These are phyloP conservation scores for Holtermanniella nyarrowii DNA, from an alignment of 768 basidiomycete species.

Conservation along the genomic window DNA sequence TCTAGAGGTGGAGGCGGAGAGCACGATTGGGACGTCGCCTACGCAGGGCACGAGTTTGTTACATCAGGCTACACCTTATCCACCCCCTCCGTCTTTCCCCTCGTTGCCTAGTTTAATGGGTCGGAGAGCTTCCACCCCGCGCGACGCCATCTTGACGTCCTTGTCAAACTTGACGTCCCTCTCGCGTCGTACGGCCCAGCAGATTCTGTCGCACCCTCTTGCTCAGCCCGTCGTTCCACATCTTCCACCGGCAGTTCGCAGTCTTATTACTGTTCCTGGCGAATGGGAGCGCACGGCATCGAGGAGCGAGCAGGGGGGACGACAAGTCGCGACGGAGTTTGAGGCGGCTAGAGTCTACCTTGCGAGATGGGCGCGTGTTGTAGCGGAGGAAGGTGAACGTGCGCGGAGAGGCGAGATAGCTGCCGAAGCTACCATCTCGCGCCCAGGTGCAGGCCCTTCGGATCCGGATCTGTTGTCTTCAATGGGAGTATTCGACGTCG, in stretches of 20 bases:
- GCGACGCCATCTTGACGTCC: conserved; percentile 81
- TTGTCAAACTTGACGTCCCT: conserved; percentile 90
- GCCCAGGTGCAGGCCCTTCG: background rate
- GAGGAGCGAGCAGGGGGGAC: conserved; percentile 9
- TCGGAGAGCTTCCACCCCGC: conserved; percentile 38
- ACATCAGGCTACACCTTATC: background rate
- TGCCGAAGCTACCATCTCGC: conserved; percentile 42
- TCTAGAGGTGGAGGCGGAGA: conserved; percentile 20
- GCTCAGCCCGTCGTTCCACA: conserved; percentile 94
- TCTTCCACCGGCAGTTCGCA: conserved; percentile 84
- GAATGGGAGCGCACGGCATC: conserved; percentile 59
- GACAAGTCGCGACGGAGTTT: conserved; percentile 67
- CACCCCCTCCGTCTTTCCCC: background rate
- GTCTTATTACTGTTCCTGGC: conserved; percentile 77
- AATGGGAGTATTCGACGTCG: conserved; percentile 29
- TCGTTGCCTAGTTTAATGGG: background rate
- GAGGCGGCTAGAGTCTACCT: conserved; percentile 93
- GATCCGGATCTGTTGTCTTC: conserved; percentile 34
- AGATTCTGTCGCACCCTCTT: conserved; percentile 86
- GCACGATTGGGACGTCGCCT: background rate
- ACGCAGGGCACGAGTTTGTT: background rate
- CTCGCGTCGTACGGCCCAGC: conserved; percentile 85
- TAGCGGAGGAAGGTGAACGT: conserved; percentile 94
- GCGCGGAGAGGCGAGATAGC: conserved; percentile 63
- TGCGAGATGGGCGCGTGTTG: conserved; percentile 84